Evolutionary conservation across 768 basidiomycete species (phyloP).

Genomic region (Rhodotorula sphaerocarpa): DNA sequence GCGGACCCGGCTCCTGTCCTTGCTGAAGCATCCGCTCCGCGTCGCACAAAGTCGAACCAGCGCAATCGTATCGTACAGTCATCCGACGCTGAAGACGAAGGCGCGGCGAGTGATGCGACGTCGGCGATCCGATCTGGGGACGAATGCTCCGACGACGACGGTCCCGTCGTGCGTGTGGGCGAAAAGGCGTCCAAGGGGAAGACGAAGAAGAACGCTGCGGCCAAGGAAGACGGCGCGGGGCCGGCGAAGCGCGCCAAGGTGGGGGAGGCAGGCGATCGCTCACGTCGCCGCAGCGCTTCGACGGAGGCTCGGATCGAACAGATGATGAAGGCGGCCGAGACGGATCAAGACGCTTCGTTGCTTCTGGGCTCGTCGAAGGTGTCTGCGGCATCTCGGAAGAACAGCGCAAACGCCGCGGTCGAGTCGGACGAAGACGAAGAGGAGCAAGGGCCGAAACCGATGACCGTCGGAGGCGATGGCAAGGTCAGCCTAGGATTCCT

Average conservation of each 20-base stretch:
- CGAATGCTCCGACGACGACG: not conserved
- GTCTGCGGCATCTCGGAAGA: not conserved
- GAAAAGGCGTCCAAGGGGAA: not conserved
- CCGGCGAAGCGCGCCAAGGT: not conserved
- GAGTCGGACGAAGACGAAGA: conserved; percentile 6
- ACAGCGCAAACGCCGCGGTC: not conserved
- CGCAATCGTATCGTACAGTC: not conserved
- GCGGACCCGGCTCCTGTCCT: no score
- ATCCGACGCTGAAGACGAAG: not conserved
- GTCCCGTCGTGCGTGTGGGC: no score
- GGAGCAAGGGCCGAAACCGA: not conserved
- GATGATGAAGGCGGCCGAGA: not conserved
- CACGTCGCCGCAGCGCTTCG: not conserved
- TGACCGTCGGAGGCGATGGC: not conserved
- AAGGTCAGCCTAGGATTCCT: no score
- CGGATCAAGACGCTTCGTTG: not conserved
- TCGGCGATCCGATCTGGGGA: not conserved
- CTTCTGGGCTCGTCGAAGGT: not conserved
- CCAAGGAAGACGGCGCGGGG: no score
- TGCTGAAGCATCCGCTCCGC: no score
- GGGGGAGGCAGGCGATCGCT: not conserved
- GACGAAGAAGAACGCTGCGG: not conserved
- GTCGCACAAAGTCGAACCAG: not conserved
- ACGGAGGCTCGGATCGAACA: not conserved
- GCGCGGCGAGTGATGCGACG: conserved; percentile 3